These are phyloP conservation scores for Carallia brachiata DNA, from an alignment of 345 rosid genomes.

Conservation along the genomic window DNA sequence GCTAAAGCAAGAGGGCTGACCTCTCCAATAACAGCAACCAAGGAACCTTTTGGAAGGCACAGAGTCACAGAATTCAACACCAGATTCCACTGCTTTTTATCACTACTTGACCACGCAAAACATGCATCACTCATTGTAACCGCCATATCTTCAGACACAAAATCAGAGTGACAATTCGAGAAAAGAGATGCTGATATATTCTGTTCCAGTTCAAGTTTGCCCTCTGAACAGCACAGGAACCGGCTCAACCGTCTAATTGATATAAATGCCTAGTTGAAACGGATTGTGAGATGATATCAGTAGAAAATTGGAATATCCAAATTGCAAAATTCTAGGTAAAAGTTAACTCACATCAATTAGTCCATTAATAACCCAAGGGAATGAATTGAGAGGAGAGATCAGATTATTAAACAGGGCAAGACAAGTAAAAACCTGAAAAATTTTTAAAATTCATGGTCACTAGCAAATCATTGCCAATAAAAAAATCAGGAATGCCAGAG, in stretches of 20 bases:
- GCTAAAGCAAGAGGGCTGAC: slow-evolving; percentile 30
- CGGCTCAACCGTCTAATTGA: slow-evolving; percentile 76
- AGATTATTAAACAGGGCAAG: slow-evolving; percentile 80
- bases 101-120: slow-evolving; percentile 64
- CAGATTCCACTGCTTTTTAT: slow-evolving; percentile 38
- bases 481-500: not conserved
- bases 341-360: slow-evolving; percentile 75
- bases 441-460: slow-evolving; percentile 7
- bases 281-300: slow-evolving; percentile 10
- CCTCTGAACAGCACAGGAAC: slow-evolving; percentile 66
- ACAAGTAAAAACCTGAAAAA: slow-evolving; percentile 85
- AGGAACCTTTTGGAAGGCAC: slow-evolving; percentile 56
- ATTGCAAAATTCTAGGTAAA: slow-evolving; percentile 12
- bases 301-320: slow-evolving; percentile 9
- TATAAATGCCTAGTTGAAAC: slow-evolving; percentile 65
- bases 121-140: slow-evolving; percentile 61
- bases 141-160: slow-evolving; percentile 43
- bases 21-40: slow-evolving; percentile 84
- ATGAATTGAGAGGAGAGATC: slow-evolving; percentile 91
- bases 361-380: slow-evolving; percentile 98
- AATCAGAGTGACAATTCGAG: slow-evolving; percentile 29
- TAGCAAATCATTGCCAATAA: not conserved
- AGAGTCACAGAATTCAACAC: slow-evolving; percentile 58
- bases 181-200: slow-evolving; percentile 23
- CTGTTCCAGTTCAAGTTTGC: slow-evolving; percentile 28